Evolutionary conservation across 805 yeast genomes (phyloP), one percentile per base, ranked within the genome.

Genomic region (Pichia cabralensis): DNA sequence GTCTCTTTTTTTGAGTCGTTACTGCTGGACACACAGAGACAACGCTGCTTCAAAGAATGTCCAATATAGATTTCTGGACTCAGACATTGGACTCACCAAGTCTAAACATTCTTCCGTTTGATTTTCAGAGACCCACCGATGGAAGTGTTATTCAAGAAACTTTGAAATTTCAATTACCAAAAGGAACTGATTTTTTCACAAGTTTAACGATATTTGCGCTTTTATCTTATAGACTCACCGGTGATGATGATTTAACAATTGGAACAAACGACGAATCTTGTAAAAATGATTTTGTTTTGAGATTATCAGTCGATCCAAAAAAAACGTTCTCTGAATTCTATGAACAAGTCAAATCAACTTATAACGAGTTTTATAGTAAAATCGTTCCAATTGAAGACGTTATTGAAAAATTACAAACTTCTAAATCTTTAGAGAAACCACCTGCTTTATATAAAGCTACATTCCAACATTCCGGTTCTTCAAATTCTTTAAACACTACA

Each of bases 241-340:
- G 96, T 17, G 97, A 89, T 54, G 96, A 89, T 45, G 96, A 89
- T 49, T 77, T 92, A 33, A 77, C 80, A n/a, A 61, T 89, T 41
- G 86, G 88, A n/a, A 76, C 86, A 0, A 76, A 86, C 0, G 75
- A 79, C 45, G 56, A 69, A 18, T 46, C 58, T 3, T 56, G 56
- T 6, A 55, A 55, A 5, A 59, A 62, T 33, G 74, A 74, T 19
- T 71, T 76, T 44, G 76, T 83, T 13, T 53, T 84, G 19, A 68
- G 95, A 49, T 61, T 81, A 29, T 24, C 38, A 17, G 61, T 85
- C 40, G 69, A 72, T 33, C 74, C 82, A 22, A 57, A 62, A 8
- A 52, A 64, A 50, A 50, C 76, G 1, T 82, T 86, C 46, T 39
- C 46, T 1, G 72, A 76, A 26, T 60, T 88, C 34, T 57, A 68